Evolutionary conservation across 2,329 filamentous ascomycete species (phyloP), one percentile per base, ranked within the genome.

Genomic region (Leptographium procerum): DNA sequence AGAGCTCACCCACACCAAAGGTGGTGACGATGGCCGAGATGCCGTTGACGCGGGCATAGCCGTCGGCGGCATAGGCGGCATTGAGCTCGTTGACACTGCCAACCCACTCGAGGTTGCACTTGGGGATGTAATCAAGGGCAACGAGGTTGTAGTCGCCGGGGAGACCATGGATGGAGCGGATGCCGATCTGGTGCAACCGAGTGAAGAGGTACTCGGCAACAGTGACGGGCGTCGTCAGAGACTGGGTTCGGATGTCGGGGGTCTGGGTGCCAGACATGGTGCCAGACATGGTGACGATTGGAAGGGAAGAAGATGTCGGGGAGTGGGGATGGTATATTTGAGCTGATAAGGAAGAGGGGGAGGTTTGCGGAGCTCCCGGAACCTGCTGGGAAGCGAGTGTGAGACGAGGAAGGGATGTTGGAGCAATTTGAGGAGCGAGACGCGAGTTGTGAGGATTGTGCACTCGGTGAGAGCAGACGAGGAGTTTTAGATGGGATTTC

Each of bases 1-100:
- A 82, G 28, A 77, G 68, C 65, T 77, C 75, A 51, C 75, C 81
- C 28, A 82, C 80, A 29, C 81, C 82, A 61, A 83, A 84, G 0
- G 80, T 83, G 1, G 82, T 84, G 56, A 84, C 68, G 7, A 84
- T 64, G 9, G 80, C 80, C 19, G 74, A 73, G 9, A 81, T 77
- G 7, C 79, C 80, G 47, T 81, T 82, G 58, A 83, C 73, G 59
- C 81, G 74, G 14, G 79, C 80, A 67, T 84, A 84, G 16, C 81
- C 82, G 70, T 84, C 81, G 4, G 81, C 78, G 4, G 81, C 80
- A 64, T 84, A 84, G 14, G 77, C 77, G 13, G 79, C 80, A 63
- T 80, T 80, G 51, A 82, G 72, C 65, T 82, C 79, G 64, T 82
- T 81, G 58, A 74, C 75, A 61, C 78, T 81, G 48, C 72, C 71